Base-by-base conservation (phyloP, 352 stramenopile genomes). In the Globisporangium takayamanum region DNA sequence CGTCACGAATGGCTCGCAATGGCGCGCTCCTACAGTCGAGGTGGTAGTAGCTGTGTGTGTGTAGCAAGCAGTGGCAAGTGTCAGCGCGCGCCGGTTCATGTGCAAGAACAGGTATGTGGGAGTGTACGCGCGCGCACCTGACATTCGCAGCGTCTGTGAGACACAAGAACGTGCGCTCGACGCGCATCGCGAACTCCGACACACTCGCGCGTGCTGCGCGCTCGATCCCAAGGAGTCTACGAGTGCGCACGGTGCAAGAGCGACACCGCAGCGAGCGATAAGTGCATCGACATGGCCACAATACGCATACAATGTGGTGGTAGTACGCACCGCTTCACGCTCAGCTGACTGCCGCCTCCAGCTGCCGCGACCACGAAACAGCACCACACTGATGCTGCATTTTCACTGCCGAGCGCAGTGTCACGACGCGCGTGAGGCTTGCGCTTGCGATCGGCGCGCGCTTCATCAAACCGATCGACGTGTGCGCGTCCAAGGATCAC, bases 131-230 rank as follows among this genome's bases (percentile, higher is more conserved):
- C 39, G 39, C 55, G 45, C 59, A 84, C 75, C 75, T 84, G 63
- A 85, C 72, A 59, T 73, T 81, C n/a, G 63, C 62, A 11, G 60
- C 64, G 51, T 85, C 66, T 54, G 60, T 76, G 49, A 85, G 66
- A 48, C 75, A 77, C 22, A 85, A 57, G 52, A 82, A 82, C 26
- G 65, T 70, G 57, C 45, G 62, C 51, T 69, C 59, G 39, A 50
- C 28, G 4, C 18, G 47, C 42, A 53, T 53, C 26, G 36, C 16
- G 0, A 5, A 18, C 2, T 46, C 44, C 25, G 5, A 59, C 14
- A 57, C 49, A 33, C 69, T 66, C 30, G 60, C 30, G 33, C 63
- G 50, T 8, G 64, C 71, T 33, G 61, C 68, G 58, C 72, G 55
- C 52, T 84, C 62, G 39, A 82, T 62, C 53, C 64, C 61, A 18